Percentiles rank a stretch among this genome's conserved stretches.
These are phyloP conservation scores for Knufia petricola DNA, from an alignment of 2,329 filamentous ascomycete genomes.

Conservation along the genomic window DNA sequence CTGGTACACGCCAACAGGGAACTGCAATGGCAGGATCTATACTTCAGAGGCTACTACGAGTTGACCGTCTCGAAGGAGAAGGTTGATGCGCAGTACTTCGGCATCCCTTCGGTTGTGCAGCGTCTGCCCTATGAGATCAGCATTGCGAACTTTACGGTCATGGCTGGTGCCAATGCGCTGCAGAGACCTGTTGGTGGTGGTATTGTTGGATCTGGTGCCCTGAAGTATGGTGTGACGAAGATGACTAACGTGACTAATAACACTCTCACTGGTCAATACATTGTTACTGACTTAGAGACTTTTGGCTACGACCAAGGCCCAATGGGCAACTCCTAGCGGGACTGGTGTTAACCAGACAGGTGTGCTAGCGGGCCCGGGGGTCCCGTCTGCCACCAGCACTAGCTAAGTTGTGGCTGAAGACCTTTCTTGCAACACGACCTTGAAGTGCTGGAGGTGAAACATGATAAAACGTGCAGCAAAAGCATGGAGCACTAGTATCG, in stretches of 20 bases:
- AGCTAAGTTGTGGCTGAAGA: too few relatives aligned
- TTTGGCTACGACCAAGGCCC: slow-evolving; percentile 5
- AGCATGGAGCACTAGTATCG: too few relatives aligned
- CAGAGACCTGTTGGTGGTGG: slow-evolving; percentile 31
- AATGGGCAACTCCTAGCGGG: not conserved
- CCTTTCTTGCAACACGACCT: too few relatives aligned
- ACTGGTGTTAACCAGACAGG: slow-evolving; percentile 15
- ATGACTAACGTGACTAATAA: slow-evolving; percentile 28
- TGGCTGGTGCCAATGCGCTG: slow-evolving; percentile 51
- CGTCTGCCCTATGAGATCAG: slow-evolving; percentile 56
- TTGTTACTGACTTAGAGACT: slow-evolving; percentile 22
- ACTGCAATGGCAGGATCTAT: slow-evolving; percentile 63
- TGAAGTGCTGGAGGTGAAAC: too few relatives aligned
- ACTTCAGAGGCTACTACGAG: slow-evolving; percentile 65
- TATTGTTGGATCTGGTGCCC: slow-evolving; percentile 33
- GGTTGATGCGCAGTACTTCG: slow-evolving; percentile 57
- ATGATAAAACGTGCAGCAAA: too few relatives aligned
- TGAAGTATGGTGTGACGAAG: slow-evolving; percentile 27
- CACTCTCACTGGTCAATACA: slow-evolving; percentile 28
- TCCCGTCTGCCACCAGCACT: not conserved
- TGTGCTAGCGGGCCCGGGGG: slow-evolving; percentile 15
- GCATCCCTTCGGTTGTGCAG: slow-evolving; percentile 48
- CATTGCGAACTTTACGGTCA: slow-evolving; percentile 61
- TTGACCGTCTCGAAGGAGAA: slow-evolving; percentile 48
- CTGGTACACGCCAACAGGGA: slow-evolving; percentile 48